Percentiles rank a stretch among this genome's conserved stretches.
These are phyloP conservation scores for Fusarium virguliforme DNA, from an alignment of 2,329 filamentous ascomycete species.

Conservation along the genomic window DNA sequence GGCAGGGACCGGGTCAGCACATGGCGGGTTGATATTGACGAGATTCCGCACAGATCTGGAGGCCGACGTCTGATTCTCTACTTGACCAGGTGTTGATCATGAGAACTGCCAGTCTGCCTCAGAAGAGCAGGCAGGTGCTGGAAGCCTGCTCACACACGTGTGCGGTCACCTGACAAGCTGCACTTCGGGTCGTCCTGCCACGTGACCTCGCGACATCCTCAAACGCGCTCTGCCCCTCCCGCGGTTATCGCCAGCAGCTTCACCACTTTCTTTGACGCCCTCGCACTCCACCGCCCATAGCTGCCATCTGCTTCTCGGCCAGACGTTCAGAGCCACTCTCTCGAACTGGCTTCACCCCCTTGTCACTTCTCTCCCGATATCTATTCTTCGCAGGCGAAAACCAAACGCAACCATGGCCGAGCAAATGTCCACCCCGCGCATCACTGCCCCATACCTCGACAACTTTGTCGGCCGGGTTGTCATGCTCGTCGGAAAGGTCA, in stretches of 20 bases:
- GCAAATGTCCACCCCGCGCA: conserved; percentile 81
- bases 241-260: conserved; percentile 33
- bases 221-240: conserved; percentile 40
- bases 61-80: background rate
- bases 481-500: conserved; percentile 88
- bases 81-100: background rate
- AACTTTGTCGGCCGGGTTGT: conserved; percentile 82
- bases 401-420: conserved; percentile 71
- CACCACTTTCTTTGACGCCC: conserved; percentile 7
- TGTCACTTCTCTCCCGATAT: background rate
- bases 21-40: background rate
- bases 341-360: rapidly evolving
- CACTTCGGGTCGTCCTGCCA: conserved; percentile 11
- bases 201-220: conserved; percentile 44
- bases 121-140: background rate
- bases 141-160: conserved; percentile 23
- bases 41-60: background rate
- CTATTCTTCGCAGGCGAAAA: conserved; percentile 17
- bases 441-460: conserved; percentile 85
- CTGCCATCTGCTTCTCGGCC: background rate
- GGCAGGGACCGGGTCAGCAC: background rate
- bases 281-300: background rate
- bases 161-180: rapidly evolving
- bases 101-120: background rate
- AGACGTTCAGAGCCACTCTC: background rate